Base-by-base conservation (phyloP, 129 eudicot species). In the Flaveria robusta region DNA sequence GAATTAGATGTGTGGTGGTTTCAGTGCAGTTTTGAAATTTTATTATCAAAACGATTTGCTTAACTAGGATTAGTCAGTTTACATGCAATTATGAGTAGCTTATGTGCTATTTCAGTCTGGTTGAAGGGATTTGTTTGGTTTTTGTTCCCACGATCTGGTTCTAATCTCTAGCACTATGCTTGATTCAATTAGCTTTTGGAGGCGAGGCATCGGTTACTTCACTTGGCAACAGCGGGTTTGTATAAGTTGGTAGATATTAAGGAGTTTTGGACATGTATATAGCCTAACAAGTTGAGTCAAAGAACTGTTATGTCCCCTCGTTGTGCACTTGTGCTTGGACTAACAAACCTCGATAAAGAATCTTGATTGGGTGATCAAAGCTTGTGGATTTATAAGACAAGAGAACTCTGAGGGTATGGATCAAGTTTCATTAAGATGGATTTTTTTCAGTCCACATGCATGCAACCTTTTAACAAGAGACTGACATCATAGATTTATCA, bases 241-340 rank as follows among this genome's bases (percentile, higher is more conserved):
- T 65, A 20, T 47, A 75, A 74, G 59, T 26, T 74, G 78, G 78
- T 41, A 41, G 59, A 74, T 60, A 9, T 26, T 10, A 59, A 24
- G 59, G 42, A 43, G 59, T 7, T 74, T 37, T 49, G 23, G 41
- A 34, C 76, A 52, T 52, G 65, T 19, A 37, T 71, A 13, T 72
- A 52, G 22, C 5, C 8, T 8, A 22, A 34, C 37, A 20, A 49
- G 54, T 10, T 51, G 64, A 64, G 46, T 63, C 20, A 75, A 49
- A 2, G 47, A 11, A 47, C 2, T 66, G 50, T 62, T 22, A 50
- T 24, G 66, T 66, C 43, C 10, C 16, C 6, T 27, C 19, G 27
- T 29, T 27, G 68, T n/a, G n/a, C n/a, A n/a, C n/a, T n/a, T 23
- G 41, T 54, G 22, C 23, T 51, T 66, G 41, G 45, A 64, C 22